These are phyloP conservation scores for Lathyrus tuberosus DNA, from an alignment of 306 rosid genomes.

Conservation along the genomic window DNA sequence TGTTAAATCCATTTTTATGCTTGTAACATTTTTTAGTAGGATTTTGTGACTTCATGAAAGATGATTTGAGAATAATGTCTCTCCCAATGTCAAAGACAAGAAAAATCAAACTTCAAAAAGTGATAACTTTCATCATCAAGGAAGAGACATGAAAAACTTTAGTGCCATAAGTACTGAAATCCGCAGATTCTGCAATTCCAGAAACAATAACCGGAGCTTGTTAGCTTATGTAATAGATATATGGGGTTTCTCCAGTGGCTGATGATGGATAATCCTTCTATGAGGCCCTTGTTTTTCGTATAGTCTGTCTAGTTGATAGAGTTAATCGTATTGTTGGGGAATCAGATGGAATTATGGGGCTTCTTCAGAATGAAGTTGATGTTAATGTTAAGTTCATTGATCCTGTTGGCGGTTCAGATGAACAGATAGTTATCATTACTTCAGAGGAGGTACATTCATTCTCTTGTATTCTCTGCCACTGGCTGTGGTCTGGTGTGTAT, in stretches of 20 bases:
- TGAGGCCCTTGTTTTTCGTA: conserved; percentile 82
- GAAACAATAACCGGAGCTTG: conserved; percentile 64
- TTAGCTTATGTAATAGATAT: conserved; percentile 61
- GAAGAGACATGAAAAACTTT: no score
- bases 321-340: conserved; percentile 79
- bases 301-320: conserved; percentile 85
- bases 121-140: no score
- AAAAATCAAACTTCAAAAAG: no score
- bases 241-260: conserved; percentile 57
- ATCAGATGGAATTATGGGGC: conserved; percentile 76
- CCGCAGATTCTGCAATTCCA: not conserved
- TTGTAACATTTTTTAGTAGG: no score
- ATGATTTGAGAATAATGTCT: no score
- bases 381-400: conserved; percentile 82
- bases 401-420: conserved; percentile 73
- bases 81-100: no score
- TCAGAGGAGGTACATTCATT: conserved; percentile 84
- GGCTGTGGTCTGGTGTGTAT: conserved; percentile 4
- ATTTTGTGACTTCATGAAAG: no score
- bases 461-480: conserved; percentile 28
- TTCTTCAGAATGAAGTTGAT: conserved; percentile 87
- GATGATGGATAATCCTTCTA: conserved; percentile 63
- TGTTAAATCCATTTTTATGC: no score
- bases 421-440: conserved; percentile 79
- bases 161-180: no score